Conservation (phyloP, 2,329 filamentous ascomycete species). For the Botrytis fabae region DNA sequence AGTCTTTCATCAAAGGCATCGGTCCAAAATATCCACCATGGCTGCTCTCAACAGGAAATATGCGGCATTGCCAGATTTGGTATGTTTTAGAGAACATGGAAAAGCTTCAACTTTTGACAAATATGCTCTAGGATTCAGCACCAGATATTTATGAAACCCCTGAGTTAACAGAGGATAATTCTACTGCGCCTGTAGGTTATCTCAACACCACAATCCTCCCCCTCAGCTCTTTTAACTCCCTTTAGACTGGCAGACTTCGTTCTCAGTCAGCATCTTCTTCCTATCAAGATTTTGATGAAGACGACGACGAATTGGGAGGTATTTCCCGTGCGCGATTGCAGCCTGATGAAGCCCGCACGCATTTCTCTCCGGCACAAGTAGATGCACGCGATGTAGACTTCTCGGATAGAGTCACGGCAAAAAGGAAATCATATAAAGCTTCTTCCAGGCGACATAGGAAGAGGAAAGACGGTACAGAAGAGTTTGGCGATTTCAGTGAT, state of each 20-base stretch:
- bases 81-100: constrained; percentile 42
- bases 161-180: constrained; percentile 85
- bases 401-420: constrained; percentile 81
- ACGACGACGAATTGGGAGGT: constrained; percentile 62
- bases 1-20: neutral
- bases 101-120: constrained; percentile 15
- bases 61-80: constrained; percentile 76
- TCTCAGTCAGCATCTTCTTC: constrained; percentile 55
- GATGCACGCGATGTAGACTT: constrained; percentile 82
- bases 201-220: neutral
- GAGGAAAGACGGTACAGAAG: constrained; percentile 62
- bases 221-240: constrained; percentile 18
- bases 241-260: constrained; percentile 47
- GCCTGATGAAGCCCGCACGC: constrained; percentile 74
- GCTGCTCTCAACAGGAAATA: constrained; percentile 74
- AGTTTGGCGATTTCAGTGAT: constrained; percentile 74
- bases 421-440: constrained; percentile 80
- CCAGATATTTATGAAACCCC: constrained; percentile 97
- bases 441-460: constrained; percentile 67
- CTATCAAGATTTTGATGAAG: constrained; percentile 62
- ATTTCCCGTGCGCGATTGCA: constrained; percentile 78
- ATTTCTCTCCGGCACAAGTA: constrained; percentile 74
- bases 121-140: constrained; percentile 68
- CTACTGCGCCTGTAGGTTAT: constrained; percentile 71
- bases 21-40: constrained; percentile 49